Evolutionary conservation across 2,329 filamentous ascomycete genomes (phyloP).

Genomic region (Botryotinia narcissicola): DNA sequence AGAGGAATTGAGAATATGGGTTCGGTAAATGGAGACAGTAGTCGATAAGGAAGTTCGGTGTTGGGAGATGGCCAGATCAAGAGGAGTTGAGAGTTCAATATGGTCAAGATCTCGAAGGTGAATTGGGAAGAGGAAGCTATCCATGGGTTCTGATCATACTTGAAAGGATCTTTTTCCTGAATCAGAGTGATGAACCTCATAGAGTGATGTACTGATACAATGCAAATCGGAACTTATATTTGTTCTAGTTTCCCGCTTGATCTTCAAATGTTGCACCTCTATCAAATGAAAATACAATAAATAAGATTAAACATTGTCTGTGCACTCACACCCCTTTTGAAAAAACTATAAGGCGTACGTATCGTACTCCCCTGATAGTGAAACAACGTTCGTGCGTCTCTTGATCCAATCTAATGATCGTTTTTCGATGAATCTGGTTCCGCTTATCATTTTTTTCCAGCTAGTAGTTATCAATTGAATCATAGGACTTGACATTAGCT

Average conservation of each 20-base stretch:
- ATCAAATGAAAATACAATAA: background rate
- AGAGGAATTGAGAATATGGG: background rate
- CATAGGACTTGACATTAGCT: background rate
- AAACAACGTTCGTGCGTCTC: background rate
- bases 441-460: background rate
- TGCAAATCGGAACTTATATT: background rate
- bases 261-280: background rate
- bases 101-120: background rate
- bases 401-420: background rate
- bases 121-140: background rate
- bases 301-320: background rate
- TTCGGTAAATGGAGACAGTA: background rate
- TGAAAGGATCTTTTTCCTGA: background rate
- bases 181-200: background rate
- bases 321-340: background rate
- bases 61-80: background rate
- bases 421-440: background rate
- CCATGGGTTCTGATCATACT: background rate
- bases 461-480: background rate
- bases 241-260: background rate
- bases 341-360: background rate
- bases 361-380: background rate
- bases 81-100: background rate
- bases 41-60: background rate
- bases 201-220: background rate